Conservation (phyloP, 768 basidiomycete genomes). For the Leccinum disarticulatum region DNA sequence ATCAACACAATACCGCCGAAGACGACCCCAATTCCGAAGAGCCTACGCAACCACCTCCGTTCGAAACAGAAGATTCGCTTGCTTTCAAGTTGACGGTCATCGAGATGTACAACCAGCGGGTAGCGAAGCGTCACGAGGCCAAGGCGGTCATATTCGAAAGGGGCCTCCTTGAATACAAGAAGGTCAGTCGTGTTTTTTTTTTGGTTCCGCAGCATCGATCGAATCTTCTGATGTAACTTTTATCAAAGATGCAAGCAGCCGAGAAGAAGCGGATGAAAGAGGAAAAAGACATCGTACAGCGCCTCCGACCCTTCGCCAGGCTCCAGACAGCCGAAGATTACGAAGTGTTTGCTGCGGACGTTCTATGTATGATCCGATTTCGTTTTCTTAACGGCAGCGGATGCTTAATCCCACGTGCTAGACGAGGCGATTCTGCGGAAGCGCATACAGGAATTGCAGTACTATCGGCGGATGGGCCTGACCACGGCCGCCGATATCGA, state of each 20-base stretch:
- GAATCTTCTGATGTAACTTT: slow-evolving; percentile 4
- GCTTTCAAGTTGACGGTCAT: slow-evolving; percentile 85
- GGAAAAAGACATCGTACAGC: slow-evolving; percentile 86
- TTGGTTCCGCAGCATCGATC: not conserved
- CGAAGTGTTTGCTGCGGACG: slow-evolving; percentile 82
- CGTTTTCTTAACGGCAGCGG: not conserved
- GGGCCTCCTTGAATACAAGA: slow-evolving; percentile 90
- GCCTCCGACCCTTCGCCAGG: slow-evolving; percentile 87
- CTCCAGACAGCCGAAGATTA: slow-evolving; percentile 91
- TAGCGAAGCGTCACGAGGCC: slow-evolving; percentile 79
- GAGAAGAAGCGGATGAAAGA: slow-evolving; percentile 92
- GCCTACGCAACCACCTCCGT: slow-evolving; percentile 67
- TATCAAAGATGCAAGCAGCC: slow-evolving; percentile 74
- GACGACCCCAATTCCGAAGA: slow-evolving; percentile 64
- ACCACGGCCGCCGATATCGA: slow-evolving; percentile 86
- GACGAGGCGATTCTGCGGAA: slow-evolving; percentile 88
- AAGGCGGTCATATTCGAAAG: slow-evolving; percentile 92
- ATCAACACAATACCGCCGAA: slow-evolving; percentile 42
- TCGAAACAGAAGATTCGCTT: slow-evolving; percentile 82
- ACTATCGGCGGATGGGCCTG: slow-evolving; percentile 84
- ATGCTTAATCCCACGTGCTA: slow-evolving; percentile 31
- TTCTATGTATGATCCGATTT: slow-evolving; percentile 72
- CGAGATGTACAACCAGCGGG: slow-evolving; percentile 87
- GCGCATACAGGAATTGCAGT: slow-evolving; percentile 87
- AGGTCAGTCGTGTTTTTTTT: slow-evolving; percentile 50